Percentiles rank a stretch among this genome's conserved stretches.
These are phyloP conservation scores for Brassica rapa DNA, from an alignment of 345 rosid species.

Conservation along the genomic window DNA sequence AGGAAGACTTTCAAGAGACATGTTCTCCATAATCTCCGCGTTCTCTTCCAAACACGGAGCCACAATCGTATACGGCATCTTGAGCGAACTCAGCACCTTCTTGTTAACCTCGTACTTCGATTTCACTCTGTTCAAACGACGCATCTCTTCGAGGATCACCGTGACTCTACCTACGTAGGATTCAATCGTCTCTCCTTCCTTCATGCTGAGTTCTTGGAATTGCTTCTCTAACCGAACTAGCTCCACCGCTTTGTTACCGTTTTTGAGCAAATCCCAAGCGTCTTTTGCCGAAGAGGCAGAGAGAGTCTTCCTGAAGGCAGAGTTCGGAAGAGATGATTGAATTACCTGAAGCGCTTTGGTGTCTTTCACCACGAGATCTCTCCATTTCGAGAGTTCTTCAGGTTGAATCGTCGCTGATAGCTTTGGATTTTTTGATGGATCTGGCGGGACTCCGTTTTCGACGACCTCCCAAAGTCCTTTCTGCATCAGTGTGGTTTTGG, in stretches of 20 bases:
- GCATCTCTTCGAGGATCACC: neutral
- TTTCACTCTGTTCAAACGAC: neutral
- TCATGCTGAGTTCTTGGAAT: neutral
- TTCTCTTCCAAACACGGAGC: neutral
- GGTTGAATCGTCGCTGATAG: neutral
- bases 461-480: slow-evolving; percentile 25
- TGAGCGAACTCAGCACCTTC: neutral
- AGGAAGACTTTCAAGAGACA: neutral
- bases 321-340: slow-evolving; percentile 7
- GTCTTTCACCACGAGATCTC: slow-evolving; percentile 15
- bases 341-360: neutral
- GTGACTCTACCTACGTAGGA: neutral
- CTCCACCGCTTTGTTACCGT: neutral
- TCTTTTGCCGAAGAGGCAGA: slow-evolving; percentile 3
- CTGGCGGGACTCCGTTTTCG: slow-evolving; percentile 2
- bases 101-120: neutral
- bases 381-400: neutral
- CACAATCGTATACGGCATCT: neutral
- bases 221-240: slow-evolving; percentile 10
- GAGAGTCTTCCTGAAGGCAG: slow-evolving; percentile 9
- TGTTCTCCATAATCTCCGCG: neutral
- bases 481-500: neutral
- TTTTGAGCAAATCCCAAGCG: neutral
- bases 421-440: slow-evolving; percentile 3
- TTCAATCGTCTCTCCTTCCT: neutral